A percentile compares a stretch with the other conserved stretches of the same genome.
These are phyloP conservation scores for Suillus clintonianus DNA, from an alignment of 768 basidiomycete genomes.

Conservation along the genomic window DNA sequence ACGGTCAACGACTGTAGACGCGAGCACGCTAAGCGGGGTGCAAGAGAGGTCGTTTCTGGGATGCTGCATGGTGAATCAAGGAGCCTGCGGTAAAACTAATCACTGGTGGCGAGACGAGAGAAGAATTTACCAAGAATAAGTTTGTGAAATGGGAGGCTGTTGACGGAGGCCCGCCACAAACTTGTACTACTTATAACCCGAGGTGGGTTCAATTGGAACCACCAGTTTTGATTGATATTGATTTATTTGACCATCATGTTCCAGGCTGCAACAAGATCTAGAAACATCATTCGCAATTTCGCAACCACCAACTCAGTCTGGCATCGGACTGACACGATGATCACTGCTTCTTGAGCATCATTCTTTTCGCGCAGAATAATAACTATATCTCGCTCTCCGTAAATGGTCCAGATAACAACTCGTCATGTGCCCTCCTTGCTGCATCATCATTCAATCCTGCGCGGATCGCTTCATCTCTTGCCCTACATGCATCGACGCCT, in stretches of 20 bases:
- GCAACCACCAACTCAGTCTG: too few relatives aligned
- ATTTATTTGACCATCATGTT: neutral
- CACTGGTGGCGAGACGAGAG: neutral
- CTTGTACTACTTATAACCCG: neutral
- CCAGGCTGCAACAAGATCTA: neutral
- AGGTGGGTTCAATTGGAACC: neutral
- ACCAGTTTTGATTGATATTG: neutral
- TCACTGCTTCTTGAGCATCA: too few relatives aligned
- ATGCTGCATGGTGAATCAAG: neutral
- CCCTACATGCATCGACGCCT: conserved; percentile 32
- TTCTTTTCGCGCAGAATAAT: too few relatives aligned
- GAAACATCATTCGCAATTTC: neutral
- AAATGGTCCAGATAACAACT: conserved; percentile 9
- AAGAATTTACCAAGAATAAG: neutral
- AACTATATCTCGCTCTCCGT: conserved; percentile 8
- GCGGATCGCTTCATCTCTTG: conserved; percentile 27
- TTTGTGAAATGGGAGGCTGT: neutral
- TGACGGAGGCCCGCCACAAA: neutral
- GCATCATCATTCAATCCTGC: neutral
- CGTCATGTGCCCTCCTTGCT: neutral
- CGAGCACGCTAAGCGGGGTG: neutral
- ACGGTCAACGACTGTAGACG: neutral
- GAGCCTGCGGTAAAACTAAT: neutral
- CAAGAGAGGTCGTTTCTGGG: neutral
- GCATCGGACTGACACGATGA: too few relatives aligned